Percentiles rank a stretch among this genome's conserved stretches.
These are phyloP conservation scores for Hyphodiscus hymeniophilus DNA, from an alignment of 495 filamentous ascomycete species.

Conservation along the genomic window DNA sequence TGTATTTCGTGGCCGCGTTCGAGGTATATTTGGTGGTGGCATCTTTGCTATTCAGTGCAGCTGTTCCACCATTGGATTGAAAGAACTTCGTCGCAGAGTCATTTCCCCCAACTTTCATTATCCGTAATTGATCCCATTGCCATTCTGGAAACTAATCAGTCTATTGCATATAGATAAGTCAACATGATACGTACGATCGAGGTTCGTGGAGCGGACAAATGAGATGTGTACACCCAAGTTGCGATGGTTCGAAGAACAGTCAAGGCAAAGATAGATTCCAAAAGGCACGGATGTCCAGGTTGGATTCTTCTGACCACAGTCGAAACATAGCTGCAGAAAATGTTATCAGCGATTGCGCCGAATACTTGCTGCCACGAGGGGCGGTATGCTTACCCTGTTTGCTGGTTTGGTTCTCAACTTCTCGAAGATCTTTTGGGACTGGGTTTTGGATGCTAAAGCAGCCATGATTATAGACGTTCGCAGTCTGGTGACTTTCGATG, in stretches of 20 bases:
- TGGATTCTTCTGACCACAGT: conserved; percentile 93
- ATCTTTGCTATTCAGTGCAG: conserved; percentile 91
- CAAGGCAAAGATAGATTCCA: conserved; percentile 95
- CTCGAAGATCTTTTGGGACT: conserved; percentile 96
- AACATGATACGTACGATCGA: conserved; percentile 72
- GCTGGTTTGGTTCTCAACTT: conserved; percentile 89
- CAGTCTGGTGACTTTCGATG: neutral
- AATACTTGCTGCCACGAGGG: neutral
- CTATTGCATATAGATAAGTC: neutral
- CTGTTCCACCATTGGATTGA: conserved; percentile 88
- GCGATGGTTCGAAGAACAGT: conserved; percentile 89
- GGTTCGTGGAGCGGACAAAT: conserved; percentile 95
- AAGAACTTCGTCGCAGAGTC: conserved; percentile 98
- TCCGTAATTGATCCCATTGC: conserved; percentile 96
- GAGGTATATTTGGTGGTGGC: conserved; percentile 94
- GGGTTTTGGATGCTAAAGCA: conserved; percentile 76
- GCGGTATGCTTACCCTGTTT: conserved; percentile 65
- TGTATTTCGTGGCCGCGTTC: conserved; percentile 85
- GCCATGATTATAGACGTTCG: conserved; percentile 59
- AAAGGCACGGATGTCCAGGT: conserved; percentile 98
- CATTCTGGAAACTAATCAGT: conserved; percentile 55
- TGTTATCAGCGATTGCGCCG: conserved; percentile 22
- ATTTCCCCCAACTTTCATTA: conserved; percentile 99
- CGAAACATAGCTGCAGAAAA: conserved; percentile 75
- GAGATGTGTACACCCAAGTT: conserved; percentile 93